phyloP scores from a whole-genome alignment of 116 monocot genomes.

The Iris pallida region DNA sequence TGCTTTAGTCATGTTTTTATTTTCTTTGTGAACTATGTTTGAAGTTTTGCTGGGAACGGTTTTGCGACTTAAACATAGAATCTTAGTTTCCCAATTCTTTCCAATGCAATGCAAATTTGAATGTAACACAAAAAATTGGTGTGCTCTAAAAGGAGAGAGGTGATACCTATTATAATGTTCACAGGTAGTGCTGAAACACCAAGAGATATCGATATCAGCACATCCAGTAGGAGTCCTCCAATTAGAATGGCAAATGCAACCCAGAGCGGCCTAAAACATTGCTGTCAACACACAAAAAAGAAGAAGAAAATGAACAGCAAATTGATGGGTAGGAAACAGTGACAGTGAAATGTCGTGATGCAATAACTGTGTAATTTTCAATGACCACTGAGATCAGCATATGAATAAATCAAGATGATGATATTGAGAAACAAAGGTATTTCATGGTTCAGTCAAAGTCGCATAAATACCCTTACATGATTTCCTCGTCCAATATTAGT shows the following conservation, averaged over 20 bases:
- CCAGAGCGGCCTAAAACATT: constrained; percentile 84
- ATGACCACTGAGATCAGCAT: constrained; percentile 1
- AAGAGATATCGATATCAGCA: constrained; percentile 86
- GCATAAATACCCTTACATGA: constrained; percentile 60
- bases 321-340: constrained; percentile 4
- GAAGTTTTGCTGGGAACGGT: too few relatives aligned
- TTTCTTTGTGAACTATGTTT: too few relatives aligned
- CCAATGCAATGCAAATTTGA: neutral
- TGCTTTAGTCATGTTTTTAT: too few relatives aligned
- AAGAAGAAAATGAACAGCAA: constrained; percentile 6
- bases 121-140: neutral
- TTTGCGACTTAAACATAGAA: neutral
- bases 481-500: constrained; percentile 32
- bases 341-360: neutral
- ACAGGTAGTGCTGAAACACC: constrained; percentile 90
- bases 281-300: constrained; percentile 39
- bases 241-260: constrained; percentile 83
- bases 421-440: constrained; percentile 1
- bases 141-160: neutral
- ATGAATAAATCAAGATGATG: neutral
- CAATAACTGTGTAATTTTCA: neutral
- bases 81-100: neutral
- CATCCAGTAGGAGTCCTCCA: constrained; percentile 89
- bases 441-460: constrained; percentile 7
- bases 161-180: constrained; percentile 90